These are phyloP conservation scores for Porpolomopsis calyptriformis DNA, from an alignment of 768 basidiomycete genomes.

Conservation along the genomic window DNA sequence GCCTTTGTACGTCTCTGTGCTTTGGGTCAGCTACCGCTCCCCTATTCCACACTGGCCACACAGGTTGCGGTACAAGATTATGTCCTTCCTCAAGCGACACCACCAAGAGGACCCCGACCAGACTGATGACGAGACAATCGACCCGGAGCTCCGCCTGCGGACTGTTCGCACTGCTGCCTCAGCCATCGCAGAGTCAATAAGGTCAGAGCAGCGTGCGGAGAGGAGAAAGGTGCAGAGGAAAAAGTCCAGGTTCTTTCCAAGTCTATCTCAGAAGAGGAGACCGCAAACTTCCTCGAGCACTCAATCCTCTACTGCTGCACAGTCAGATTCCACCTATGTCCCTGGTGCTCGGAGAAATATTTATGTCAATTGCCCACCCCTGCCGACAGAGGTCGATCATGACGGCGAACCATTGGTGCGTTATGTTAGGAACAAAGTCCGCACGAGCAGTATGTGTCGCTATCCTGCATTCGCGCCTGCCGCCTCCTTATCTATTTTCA, in stretches of 20 bases:
- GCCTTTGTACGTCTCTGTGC: no score
- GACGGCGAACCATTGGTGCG: constrained; percentile 67
- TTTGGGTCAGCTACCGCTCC: no score
- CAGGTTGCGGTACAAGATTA: no score
- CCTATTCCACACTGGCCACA: no score
- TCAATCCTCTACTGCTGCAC: constrained; percentile 18
- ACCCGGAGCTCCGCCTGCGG: constrained; percentile 78
- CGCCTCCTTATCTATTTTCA: constrained; percentile 20
- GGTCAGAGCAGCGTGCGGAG: constrained; percentile 61
- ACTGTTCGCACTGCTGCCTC: constrained; percentile 91
- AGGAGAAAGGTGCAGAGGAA: constrained; percentile 42
- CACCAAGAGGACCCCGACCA: constrained; percentile 36
- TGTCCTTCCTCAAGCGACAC: constrained; percentile 1
- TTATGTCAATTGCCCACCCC: constrained; percentile 67
- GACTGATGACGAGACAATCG: constrained; percentile 58
- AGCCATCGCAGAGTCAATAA: constrained; percentile 79
- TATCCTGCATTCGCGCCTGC: neutral
- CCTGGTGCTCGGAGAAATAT: constrained; percentile 58
- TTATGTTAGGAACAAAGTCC: constrained; percentile 90
- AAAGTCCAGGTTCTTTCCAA: constrained; percentile 50
- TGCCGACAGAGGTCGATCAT: constrained; percentile 52
- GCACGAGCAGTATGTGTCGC: constrained; percentile 70
- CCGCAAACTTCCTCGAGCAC: constrained; percentile 17
- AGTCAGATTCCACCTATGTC: constrained; percentile 28
- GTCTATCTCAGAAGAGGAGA: constrained; percentile 35